Conservation (phyloP, 495 filamentous ascomycete species). For the Trichocladium uniseriatum region DNA sequence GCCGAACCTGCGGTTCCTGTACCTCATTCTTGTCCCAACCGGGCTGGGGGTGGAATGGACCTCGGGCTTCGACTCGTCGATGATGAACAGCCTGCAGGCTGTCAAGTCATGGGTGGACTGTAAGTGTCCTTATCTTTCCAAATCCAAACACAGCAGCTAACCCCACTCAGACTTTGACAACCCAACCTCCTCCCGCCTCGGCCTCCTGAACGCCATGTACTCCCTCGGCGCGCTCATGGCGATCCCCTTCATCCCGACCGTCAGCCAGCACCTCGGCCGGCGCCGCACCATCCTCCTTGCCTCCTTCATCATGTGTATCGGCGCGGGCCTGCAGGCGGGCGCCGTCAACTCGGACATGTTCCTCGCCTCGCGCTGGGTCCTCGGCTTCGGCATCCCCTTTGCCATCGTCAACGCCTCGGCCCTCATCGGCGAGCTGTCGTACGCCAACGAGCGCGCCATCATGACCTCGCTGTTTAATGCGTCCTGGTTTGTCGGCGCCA, state of each 20-base stretch:
- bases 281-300: conserved; percentile 45
- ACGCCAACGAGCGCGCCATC: conserved; percentile 51
- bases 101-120: conserved; percentile 48
- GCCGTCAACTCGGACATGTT: conserved; percentile 42
- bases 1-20: conserved; percentile 51
- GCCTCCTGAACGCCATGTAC: conserved; percentile 34
- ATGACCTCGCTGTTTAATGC: conserved; percentile 54
- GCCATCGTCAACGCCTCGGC: conserved; percentile 49
- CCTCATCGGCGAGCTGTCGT: conserved; percentile 51
- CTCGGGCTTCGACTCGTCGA: conserved; percentile 55
- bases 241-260: conserved; percentile 46
- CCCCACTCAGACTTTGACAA: conserved; percentile 35
- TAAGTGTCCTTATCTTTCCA: conserved; percentile 22
- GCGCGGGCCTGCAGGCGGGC: conserved; percentile 22
- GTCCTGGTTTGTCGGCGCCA: conserved; percentile 48
- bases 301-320: conserved; percentile 37
- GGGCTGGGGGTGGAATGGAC: conserved; percentile 61
- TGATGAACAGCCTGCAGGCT: conserved; percentile 57
- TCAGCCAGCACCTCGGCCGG: conserved; percentile 44
- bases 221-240: conserved; percentile 35
- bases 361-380: conserved; percentile 48
- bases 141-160: not conserved
- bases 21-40: conserved; percentile 54
- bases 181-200: conserved; percentile 27
- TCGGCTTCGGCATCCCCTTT: conserved; percentile 54